phyloP scores from a whole-genome alignment of 768 basidiomycete genomes.

The Tricholoma sp. region DNA sequence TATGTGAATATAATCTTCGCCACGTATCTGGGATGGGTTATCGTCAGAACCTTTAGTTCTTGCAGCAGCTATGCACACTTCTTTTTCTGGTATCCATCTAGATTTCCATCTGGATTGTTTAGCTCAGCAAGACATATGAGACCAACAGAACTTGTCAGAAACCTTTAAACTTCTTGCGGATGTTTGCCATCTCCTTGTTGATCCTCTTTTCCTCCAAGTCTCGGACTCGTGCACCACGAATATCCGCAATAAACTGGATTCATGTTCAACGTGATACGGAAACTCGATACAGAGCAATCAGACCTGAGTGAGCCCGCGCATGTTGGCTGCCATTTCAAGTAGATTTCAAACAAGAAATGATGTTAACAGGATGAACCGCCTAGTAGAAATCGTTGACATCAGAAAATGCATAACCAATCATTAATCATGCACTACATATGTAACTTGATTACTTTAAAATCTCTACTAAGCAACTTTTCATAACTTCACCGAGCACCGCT shows the following conservation, averaged over 20 bases:
- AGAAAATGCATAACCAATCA: too few species aligned
- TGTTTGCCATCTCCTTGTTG: slow-evolving; percentile 99
- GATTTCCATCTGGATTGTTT: slow-evolving; percentile 59
- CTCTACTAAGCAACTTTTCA: neutral
- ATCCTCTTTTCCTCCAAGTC: slow-evolving; percentile 98
- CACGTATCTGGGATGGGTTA: slow-evolving; percentile 65
- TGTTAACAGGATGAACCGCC: neutral
- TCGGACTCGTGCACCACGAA: slow-evolving; percentile 92
- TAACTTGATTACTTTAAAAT: neutral
- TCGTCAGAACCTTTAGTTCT: neutral
- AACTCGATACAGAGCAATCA: slow-evolving; percentile 14
- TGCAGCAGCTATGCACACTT: slow-evolving; percentile 47
- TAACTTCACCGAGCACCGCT: neutral
- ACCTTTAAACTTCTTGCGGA: slow-evolving; percentile 99
- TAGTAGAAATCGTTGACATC: too few species aligned
- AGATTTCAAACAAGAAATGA: too few species aligned
- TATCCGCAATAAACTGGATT: slow-evolving; percentile 93
- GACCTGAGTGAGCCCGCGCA: slow-evolving; percentile 92
- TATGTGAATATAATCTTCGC: slow-evolving; percentile 99
- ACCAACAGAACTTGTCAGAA: neutral
- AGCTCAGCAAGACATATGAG: slow-evolving; percentile 1
- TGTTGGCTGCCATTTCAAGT: slow-evolving; percentile 75
- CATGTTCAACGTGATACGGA: slow-evolving; percentile 10
- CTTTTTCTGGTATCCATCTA: slow-evolving; percentile 91
- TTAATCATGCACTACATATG: too few species aligned